Percentiles rank a stretch among this genome's conserved stretches.
These are phyloP conservation scores for Teratosphaeria zuluensis DNA, from an alignment of 2,329 filamentous ascomycete species.

Conservation along the genomic window DNA sequence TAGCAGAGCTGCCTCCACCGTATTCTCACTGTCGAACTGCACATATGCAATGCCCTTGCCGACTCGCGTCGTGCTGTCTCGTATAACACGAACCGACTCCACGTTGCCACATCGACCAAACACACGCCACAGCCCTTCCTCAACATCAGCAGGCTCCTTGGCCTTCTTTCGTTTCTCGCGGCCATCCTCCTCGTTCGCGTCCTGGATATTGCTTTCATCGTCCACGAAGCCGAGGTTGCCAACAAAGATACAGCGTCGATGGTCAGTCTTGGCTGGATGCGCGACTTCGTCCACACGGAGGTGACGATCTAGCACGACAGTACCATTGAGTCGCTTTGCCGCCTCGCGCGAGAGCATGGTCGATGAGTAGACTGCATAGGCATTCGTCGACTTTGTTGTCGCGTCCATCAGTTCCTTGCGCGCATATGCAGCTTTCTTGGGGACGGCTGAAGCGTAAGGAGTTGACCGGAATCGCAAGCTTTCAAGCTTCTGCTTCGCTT, in stretches of 20 bases:
- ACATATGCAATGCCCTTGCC: constrained; percentile 98
- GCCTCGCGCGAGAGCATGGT: constrained; percentile 66
- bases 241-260: constrained; percentile 88
- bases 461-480: constrained; percentile 92
- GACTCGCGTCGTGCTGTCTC: constrained; percentile 81
- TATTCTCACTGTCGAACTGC: constrained; percentile 80
- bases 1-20: constrained; percentile 82
- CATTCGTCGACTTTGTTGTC: constrained; percentile 87
- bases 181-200: constrained; percentile 52
- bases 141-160: constrained; percentile 66
- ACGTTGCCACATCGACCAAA: constrained; percentile 72
- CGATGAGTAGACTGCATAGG: constrained; percentile 82
- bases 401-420: constrained; percentile 83
- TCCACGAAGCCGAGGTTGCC: constrained; percentile 95
- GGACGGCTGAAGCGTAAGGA: constrained; percentile 70
- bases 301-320: constrained; percentile 73
- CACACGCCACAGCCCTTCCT: constrained; percentile 84
- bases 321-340: constrained; percentile 70
- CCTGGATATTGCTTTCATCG: constrained; percentile 63
- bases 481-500: constrained; percentile 62
- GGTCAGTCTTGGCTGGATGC: constrained; percentile 71
- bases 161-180: constrained; percentile 56
- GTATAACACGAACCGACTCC: constrained; percentile 85
- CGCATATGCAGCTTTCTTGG: constrained; percentile 89
- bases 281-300: constrained; percentile 84